Base-by-base conservation (phyloP, 306 rosid genomes). In the Ziziphus jujuba region DNA sequence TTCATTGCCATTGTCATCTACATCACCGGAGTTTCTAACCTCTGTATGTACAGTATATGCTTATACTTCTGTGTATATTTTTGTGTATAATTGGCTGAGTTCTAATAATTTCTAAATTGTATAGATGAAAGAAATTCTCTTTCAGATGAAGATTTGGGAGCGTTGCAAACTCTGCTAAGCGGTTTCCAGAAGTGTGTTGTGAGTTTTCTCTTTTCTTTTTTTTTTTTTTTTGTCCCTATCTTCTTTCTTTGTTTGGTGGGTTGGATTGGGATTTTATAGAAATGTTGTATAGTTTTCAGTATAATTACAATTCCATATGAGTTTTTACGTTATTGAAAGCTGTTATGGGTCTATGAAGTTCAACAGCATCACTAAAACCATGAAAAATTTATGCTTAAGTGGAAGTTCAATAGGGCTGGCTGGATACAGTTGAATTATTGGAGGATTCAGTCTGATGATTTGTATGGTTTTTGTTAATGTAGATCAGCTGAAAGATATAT, bases 101-200 rank as follows among this genome's bases (percentile, higher is more conserved):
- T 75, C 35, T 63, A 50, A 79, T 59, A 33, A 3, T 21, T 20
- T 22, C 44, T 54, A 6, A 34, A 43, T 59, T 35, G 14, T 9
- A 20, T 76, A 88, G 97, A 80, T 77, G 89, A 53, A 45, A 67
- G 5, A 17, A 43, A 73, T 80, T 86, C 65, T 65, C 85, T 85
- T 23, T 66, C 89, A 2, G 83, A 87, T 33, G 85, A 84, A 67
- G 99, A 95, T 66, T 60, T 74, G 45, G 70, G 83, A 78, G 91
- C 95, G 8, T 66, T 93, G 89, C 80, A 79, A 61, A 80, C 84
- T 38, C 76, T 95, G 65, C 99, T 82, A 36, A 60, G 51, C 65
- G 70, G 71, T 74, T 95, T 95, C 74, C 86, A 87, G 75, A 82
- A 88, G 76, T 95, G 97, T 81, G 95, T 90, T 95, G 99, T 95